Evolutionary conservation across 768 basidiomycete genomes (phyloP).

Genomic region (Arthromyces matolae): DNA sequence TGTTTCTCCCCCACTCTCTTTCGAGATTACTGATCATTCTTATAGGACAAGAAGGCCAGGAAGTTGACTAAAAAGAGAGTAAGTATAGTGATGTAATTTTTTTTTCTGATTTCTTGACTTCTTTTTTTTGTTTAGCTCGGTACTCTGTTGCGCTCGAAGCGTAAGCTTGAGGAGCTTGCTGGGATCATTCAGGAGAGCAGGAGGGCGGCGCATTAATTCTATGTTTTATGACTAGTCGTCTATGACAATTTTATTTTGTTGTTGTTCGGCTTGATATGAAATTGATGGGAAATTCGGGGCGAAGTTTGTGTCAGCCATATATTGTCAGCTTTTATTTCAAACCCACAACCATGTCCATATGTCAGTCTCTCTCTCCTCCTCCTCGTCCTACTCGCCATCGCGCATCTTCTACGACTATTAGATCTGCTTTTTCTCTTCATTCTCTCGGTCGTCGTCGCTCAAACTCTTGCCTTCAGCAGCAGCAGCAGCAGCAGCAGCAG

Average conservation of each 20-base stretch:
- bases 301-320: conserved; percentile 14
- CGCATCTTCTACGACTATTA: conserved; percentile 57
- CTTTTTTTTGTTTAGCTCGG: conserved; percentile 91
- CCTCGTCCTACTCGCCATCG: conserved; percentile 48
- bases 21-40: neutral
- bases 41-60: conserved; percentile 95
- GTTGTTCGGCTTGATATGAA: no score
- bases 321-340: conserved; percentile 5
- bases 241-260: no score
- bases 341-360: conserved; percentile 14
- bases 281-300: no score
- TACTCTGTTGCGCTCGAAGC: conserved; percentile 96
- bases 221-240: no score
- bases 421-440: conserved; percentile 46
- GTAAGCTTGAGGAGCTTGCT: conserved; percentile 96
- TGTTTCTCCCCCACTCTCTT: no score
- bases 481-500: conserved; percentile 22
- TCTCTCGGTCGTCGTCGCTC: conserved; percentile 56
- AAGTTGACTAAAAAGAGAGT: conserved; percentile 99
- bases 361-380: conserved; percentile 27
- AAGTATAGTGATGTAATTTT: no score
- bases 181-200: conserved; percentile 91
- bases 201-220: conserved; percentile 58
- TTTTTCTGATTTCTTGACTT: no score
- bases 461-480: conserved; percentile 38